Conservation (phyloP, 805 yeast genomes). For the Maudiozyma saulgeensis region DNA sequence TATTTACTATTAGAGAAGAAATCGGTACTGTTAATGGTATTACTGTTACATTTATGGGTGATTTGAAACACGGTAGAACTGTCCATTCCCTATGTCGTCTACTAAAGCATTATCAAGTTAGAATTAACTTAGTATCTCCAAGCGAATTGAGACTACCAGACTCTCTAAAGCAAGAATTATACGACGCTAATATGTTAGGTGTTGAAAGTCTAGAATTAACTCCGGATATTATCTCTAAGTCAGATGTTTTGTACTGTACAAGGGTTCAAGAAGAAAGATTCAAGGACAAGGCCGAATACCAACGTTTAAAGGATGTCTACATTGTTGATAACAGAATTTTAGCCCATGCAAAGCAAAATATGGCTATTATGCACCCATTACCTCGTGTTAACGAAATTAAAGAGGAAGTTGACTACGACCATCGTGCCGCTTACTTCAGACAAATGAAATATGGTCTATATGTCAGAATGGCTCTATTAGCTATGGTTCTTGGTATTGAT, state of each 20-base stretch:
- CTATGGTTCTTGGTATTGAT: conserved; percentile 96
- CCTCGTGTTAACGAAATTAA: conserved; percentile 95
- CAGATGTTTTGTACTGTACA: conserved; percentile 95
- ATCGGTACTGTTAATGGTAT: conserved; percentile 97
- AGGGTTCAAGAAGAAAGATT: conserved; percentile 98
- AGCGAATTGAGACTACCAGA: conserved; percentile 77
- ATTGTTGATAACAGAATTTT: conserved; percentile 87
- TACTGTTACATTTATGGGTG: conserved; percentile 98
- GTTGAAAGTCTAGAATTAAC: conserved; percentile 70
- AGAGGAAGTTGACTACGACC: conserved; percentile 98
- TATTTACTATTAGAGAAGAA: conserved; percentile 98
- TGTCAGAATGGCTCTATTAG: conserved; percentile 96
- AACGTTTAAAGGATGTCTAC: conserved; percentile 82
- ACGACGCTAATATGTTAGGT: conserved; percentile 56
- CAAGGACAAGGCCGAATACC: conserved; percentile 62
- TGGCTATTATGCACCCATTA: conserved; percentile 98
- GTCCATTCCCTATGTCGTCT: conserved; percentile 92
- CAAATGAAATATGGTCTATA: conserved; percentile 98
- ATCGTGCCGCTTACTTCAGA: conserved; percentile 98
- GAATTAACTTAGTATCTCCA: conserved; percentile 87
- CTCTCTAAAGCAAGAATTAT: conserved; percentile 57
- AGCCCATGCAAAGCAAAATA: conserved; percentile 90
- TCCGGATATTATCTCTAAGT: conserved; percentile 73
- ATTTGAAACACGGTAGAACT: conserved; percentile 95
- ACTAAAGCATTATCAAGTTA: conserved; percentile 84